Evolutionary conservation across 352 stramenopile species (phyloP), one percentile per base, ranked within the genome.

Genomic region (Phytophthora pinifolia): DNA sequence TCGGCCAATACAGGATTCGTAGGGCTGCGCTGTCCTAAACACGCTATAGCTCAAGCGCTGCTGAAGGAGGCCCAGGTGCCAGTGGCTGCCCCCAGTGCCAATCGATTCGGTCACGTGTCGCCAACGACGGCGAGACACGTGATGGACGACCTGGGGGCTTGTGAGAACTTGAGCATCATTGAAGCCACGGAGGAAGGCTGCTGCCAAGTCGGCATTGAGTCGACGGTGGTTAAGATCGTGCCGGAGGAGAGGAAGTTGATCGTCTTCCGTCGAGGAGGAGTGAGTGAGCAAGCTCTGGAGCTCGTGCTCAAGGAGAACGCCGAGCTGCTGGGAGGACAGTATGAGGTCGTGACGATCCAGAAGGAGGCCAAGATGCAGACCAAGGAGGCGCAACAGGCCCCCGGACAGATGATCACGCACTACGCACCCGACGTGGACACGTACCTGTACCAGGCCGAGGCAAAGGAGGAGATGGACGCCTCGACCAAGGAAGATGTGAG

Each of bases 61-160:
- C 83, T 99, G 25, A 69, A 71, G 20, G 79, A 72, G 30, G 89
- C 93, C 4, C 60, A 88, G 20, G 83, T 99, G 29, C 98, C 98
- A 0, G 94, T 99, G 15, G 97, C 97, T 5, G 98, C 97, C 20
- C 98, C 98, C 1, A 98, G 88, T 69, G 98, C 98, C 9, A 99
- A 99, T 66, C 89, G 97, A 48, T 99, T 99, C 71, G 97, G 97
- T 10, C 97, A 99, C 60, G 97, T 99, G 32, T 98, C 89, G 31
- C 97, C 98, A 4, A 99, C 98, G 8, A 81, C 76, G 7, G 95
- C 97, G 4, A 60, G 87, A 41, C 97, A 99, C 69, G 98, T 99
- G 2, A 88, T 99, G 72, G 86, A 98, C 72, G 98, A 99, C 70
- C 76, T 99, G 30, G 86, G 91, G 4, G 62, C 73, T 20, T 96